Evolutionary conservation across 805 yeast species (phyloP).

Genomic region (Lipomyces kockii): DNA sequence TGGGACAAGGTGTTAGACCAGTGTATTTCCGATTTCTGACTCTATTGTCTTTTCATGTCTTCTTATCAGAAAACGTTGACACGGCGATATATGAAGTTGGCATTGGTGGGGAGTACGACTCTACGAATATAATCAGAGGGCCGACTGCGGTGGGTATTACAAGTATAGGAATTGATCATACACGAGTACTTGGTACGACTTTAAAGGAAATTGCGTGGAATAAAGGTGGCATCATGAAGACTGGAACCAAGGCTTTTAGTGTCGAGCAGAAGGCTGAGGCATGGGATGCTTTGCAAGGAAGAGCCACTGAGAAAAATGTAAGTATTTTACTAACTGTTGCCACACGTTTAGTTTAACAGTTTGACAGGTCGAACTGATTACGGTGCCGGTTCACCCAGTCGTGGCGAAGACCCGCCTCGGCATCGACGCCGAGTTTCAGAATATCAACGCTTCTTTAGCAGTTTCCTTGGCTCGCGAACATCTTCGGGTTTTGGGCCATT

Average conservation of each 20-base stretch:
- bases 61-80: slow-evolving; percentile 84
- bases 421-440: slow-evolving; percentile 83
- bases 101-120: slow-evolving; percentile 96
- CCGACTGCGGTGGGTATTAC: slow-evolving; percentile 89
- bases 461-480: slow-evolving; percentile 68
- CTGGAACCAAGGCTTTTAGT: slow-evolving; percentile 66
- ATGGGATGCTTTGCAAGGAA: slow-evolving; percentile 52
- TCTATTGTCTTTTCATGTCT: slow-evolving; percentile 85
- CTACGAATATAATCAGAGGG: slow-evolving; percentile 81
- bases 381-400: slow-evolving; percentile 45
- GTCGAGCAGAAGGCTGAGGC: slow-evolving; percentile 63
- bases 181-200: slow-evolving; percentile 82
- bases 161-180: slow-evolving; percentile 90
- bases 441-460: slow-evolving; percentile 85
- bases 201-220: slow-evolving; percentile 93
- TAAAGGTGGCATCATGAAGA: slow-evolving; percentile 89
- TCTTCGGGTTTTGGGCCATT: slow-evolving; percentile 49
- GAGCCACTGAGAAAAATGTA: slow-evolving; percentile 71
- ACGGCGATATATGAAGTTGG: slow-evolving; percentile 97
- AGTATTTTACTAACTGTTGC: slow-evolving; percentile 44
- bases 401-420: slow-evolving; percentile 56
- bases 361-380: slow-evolving; percentile 43
- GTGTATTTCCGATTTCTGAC: slow-evolving; percentile 93
- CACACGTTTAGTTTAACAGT: neutral
- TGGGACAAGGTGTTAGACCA: slow-evolving; percentile 77